These are phyloP conservation scores for Talaromyces sp. DNA, from an alignment of 2,329 filamentous ascomycete genomes.

Conservation along the genomic window DNA sequence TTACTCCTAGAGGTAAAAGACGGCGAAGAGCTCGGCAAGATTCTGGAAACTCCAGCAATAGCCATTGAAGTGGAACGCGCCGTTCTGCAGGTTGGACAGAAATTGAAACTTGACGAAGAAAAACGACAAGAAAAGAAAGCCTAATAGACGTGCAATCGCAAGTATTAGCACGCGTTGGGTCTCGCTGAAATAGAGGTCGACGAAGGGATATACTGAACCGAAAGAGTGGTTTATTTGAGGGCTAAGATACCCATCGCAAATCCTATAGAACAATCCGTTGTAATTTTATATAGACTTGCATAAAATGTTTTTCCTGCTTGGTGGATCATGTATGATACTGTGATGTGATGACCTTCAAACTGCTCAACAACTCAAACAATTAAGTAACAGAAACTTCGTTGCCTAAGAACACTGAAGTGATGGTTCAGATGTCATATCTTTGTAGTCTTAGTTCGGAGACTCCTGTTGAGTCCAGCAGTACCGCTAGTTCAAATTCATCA, in stretches of 20 bases:
- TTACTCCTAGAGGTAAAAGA: constrained; percentile 47
- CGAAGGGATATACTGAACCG: background rate
- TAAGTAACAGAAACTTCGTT: too few species aligned
- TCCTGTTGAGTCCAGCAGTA: too few species aligned
- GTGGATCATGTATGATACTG: background rate
- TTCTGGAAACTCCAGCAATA: constrained; percentile 65
- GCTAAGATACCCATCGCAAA: background rate
- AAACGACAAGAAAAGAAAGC: background rate
- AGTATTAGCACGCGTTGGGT: background rate
- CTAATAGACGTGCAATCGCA: background rate
- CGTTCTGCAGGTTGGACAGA: constrained; percentile 64
- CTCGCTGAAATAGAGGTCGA: background rate
- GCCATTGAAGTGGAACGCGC: constrained; percentile 71
- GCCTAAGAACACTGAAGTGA: too few species aligned
- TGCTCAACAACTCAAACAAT: background rate
- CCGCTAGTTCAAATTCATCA: too few species aligned
- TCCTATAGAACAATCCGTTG: background rate
- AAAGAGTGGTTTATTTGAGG: background rate
- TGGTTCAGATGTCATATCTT: background rate
- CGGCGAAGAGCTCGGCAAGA: constrained; percentile 58
- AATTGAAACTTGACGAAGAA: constrained; percentile 28
- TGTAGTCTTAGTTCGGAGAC: background rate
- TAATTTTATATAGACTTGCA: constrained; percentile 4
- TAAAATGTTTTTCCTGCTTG: background rate
- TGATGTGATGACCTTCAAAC: background rate